Percentiles rank a stretch among this genome's conserved stretches.
These are phyloP conservation scores for Podospora australis DNA, from an alignment of 495 filamentous ascomycete genomes.

Conservation along the genomic window DNA sequence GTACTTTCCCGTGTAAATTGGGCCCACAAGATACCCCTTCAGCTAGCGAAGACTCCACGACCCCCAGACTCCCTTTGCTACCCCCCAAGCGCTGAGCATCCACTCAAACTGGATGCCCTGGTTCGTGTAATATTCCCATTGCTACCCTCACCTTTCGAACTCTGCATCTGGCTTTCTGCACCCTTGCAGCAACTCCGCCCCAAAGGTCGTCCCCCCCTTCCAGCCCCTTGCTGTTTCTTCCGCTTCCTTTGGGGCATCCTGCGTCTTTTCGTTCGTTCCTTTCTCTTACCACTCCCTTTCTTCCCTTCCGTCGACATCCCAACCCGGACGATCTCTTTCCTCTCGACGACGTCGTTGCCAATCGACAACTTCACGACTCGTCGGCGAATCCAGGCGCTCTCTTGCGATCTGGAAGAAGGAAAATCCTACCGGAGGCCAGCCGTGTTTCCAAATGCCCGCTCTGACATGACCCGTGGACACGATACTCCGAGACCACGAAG, in stretches of 20 bases:
- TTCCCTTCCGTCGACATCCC: constrained; percentile 17
- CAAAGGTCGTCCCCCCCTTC: constrained; percentile 17
- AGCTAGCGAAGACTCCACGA: not conserved
- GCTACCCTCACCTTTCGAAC: constrained; percentile 11
- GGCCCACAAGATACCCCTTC: not conserved
- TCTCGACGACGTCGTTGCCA: constrained; percentile 27
- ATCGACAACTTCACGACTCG: constrained; percentile 26
- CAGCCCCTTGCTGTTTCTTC: constrained; percentile 20
- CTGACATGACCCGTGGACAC: constrained; percentile 29
- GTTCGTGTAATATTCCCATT: constrained; percentile 27
- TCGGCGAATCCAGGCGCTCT: constrained; percentile 13
- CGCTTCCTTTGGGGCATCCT: constrained; percentile 11
- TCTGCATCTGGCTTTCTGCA: constrained; percentile 13
- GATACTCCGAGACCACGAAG: constrained; percentile 17
- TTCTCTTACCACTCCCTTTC: constrained; percentile 17
- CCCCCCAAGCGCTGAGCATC: constrained; percentile 6
- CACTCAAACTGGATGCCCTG: constrained; percentile 15
- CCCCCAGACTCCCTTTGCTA: constrained; percentile 1
- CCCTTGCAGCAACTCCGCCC: constrained; percentile 30
- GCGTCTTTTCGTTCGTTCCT: constrained; percentile 17
- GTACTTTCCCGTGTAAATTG: constrained; percentile 1
- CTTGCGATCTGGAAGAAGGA: constrained; percentile 14
- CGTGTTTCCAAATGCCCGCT: constrained; percentile 29
- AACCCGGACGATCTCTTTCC: constrained; percentile 16
- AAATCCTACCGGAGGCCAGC: constrained; percentile 15